Conservation (phyloP, 768 basidiomycete species). For the Asterophora parasitica region DNA sequence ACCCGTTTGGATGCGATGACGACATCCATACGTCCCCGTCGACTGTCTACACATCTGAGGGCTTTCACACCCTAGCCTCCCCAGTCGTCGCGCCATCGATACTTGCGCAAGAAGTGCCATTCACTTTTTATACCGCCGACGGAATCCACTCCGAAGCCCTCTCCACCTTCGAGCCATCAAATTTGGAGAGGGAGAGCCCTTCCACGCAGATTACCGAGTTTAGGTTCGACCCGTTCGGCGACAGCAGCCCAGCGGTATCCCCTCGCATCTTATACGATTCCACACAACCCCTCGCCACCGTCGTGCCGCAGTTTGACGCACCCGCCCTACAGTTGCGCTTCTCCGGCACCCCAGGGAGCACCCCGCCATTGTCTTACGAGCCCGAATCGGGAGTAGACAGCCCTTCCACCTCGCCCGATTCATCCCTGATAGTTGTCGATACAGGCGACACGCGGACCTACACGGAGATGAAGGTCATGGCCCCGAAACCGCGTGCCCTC, state of each 20-base stretch:
- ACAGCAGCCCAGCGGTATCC: background rate
- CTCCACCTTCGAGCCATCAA: too few species aligned
- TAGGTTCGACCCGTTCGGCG: background rate
- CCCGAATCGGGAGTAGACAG: background rate
- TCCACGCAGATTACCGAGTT: background rate
- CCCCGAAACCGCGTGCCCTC: slow-evolving; percentile 4
- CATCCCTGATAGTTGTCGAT: too few species aligned
- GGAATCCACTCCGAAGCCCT: too few species aligned
- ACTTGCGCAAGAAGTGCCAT: too few species aligned
- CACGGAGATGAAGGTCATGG: background rate
- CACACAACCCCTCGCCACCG: background rate
- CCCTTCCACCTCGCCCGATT: slow-evolving; percentile 2
- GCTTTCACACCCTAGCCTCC: background rate
- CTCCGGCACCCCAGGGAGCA: background rate
- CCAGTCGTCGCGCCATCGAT: too few species aligned
- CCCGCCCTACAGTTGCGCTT: background rate
- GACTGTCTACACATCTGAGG: background rate
- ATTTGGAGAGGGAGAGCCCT: background rate
- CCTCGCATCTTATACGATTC: background rate
- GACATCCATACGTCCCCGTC: background rate
- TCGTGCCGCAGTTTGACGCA: too few species aligned
- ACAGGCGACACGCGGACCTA: too few species aligned
- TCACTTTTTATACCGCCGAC: too few species aligned
- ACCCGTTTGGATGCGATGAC: background rate
- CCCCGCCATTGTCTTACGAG: background rate